phyloP scores from a whole-genome alignment of 1,284 basidiomycete genomes.

The Butyriboletus pseudospeciosus region DNA sequence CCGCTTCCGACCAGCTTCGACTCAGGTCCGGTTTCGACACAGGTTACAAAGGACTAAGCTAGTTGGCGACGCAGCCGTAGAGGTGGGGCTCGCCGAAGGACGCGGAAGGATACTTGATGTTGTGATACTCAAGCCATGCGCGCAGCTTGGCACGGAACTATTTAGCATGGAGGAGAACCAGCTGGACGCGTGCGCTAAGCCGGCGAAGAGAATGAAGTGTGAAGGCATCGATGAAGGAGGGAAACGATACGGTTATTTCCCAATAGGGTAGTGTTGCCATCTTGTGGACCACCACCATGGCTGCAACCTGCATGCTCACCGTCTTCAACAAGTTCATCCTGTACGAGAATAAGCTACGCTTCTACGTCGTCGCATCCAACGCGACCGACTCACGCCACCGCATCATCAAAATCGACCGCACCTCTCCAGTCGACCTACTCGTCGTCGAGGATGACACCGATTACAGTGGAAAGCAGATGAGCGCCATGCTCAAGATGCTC shows the following conservation, averaged over 20 bases:
- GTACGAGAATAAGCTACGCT: constrained; percentile 83
- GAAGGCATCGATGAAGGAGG: constrained; percentile 3
- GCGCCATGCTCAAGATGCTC: constrained; percentile 86
- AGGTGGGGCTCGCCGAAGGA: constrained; percentile 46
- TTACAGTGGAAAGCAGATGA: constrained; percentile 87
- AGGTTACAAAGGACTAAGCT: constrained; percentile 38
- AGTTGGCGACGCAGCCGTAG: constrained; percentile 58
- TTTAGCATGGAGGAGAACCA: constrained; percentile 39
- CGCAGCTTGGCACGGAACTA: constrained; percentile 65
- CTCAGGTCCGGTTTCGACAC: constrained; percentile 15
- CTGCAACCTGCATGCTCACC: constrained; percentile 3
- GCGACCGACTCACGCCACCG: constrained; percentile 80
- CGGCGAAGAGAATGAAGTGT: constrained; percentile 15
- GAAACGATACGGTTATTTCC: not conserved
- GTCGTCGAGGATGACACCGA: constrained; percentile 84
- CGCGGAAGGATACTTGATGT: constrained; percentile 50
- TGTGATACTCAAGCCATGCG: constrained; percentile 64
- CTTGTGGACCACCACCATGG: constrained; percentile 1
- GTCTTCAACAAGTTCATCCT: constrained; percentile 86
- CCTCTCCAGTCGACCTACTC: constrained; percentile 65
- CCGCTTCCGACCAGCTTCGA: constrained; percentile 38
- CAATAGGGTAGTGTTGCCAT: constrained; percentile 2
- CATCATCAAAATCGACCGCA: constrained; percentile 89
- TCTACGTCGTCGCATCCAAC: constrained; percentile 87
- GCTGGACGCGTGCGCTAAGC: constrained; percentile 13